Conservation (phyloP, 345 rosid species). For the Syzygium grande region DNA sequence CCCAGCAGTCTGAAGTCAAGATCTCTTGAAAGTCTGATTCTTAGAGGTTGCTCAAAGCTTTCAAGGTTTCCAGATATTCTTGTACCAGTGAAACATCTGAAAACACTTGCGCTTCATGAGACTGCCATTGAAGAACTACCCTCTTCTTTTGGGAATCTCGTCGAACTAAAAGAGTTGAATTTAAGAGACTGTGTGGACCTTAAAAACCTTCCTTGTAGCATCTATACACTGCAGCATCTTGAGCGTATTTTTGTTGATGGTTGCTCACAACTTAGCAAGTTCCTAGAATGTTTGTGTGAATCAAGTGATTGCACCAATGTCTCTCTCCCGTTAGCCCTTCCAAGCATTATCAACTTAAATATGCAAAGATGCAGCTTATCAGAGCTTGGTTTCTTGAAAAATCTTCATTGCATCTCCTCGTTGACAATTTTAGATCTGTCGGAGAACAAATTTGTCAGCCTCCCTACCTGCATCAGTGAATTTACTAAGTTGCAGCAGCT, state of each 20-base stretch:
- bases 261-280: background rate
- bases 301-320: background rate
- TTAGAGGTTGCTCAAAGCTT: constrained; percentile 1
- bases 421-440: background rate
- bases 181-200: too few relatives aligned
- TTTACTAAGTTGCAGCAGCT: background rate
- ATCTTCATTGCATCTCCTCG: background rate
- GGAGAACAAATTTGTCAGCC: background rate
- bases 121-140: constrained; percentile 5
- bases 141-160: background rate
- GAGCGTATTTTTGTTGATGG: background rate
- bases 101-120: background rate
- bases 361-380: background rate
- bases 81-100: background rate
- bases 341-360: background rate
- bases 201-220: background rate
- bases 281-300: background rate
- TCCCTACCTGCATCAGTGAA: background rate
- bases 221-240: background rate
- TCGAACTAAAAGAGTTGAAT: background rate
- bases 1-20: background rate
- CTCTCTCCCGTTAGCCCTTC: background rate
- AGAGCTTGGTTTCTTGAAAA: background rate
- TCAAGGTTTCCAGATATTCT: constrained; percentile 3
- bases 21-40: background rate